Conservation (phyloP, 805 yeast genomes). For the Myxozyma vanderwaltii region DNA sequence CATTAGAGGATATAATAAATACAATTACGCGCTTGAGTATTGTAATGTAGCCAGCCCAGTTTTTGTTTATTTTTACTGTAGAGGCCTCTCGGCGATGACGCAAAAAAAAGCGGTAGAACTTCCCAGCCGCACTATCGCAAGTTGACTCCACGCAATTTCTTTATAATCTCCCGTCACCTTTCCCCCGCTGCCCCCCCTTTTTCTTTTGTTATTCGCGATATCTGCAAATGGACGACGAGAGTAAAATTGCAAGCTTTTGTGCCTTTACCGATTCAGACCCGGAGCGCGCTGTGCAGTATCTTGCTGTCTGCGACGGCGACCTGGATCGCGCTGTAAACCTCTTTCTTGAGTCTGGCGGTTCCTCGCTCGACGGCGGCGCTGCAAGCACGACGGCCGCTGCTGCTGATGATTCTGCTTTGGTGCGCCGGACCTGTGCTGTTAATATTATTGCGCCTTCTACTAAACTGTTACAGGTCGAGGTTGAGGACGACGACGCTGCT, state of each 20-base stretch:
- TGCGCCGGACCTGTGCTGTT: too few species aligned
- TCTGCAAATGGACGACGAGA: conserved; percentile 40
- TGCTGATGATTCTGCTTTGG: too few species aligned
- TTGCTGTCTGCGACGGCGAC: conserved; percentile 76
- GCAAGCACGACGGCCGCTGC: too few species aligned
- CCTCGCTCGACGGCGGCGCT: conserved; percentile 33
- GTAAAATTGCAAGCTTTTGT: conserved; percentile 67
- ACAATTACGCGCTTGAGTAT: too few species aligned
- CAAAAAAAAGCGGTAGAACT: too few species aligned
- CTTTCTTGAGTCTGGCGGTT: conserved; percentile 64
- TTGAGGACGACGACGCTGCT: conserved; percentile 33
- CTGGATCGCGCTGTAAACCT: conserved; percentile 83
- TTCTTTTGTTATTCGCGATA: neutral
- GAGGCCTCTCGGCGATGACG: too few species aligned
- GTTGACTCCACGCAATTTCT: neutral
- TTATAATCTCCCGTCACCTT: neutral
- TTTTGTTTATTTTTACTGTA: too few species aligned
- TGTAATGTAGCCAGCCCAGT: too few species aligned
- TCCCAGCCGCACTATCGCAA: conserved; percentile 1
- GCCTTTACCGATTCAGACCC: conserved; percentile 81
- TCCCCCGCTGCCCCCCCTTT: neutral
- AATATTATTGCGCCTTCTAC: too few species aligned
- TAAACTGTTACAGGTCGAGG: conserved; percentile 6
- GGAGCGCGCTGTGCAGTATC: conserved; percentile 68
- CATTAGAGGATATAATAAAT: too few species aligned